phyloP scores from a whole-genome alignment of 169 alveolate species.

The Perkinsus olseni region DNA sequence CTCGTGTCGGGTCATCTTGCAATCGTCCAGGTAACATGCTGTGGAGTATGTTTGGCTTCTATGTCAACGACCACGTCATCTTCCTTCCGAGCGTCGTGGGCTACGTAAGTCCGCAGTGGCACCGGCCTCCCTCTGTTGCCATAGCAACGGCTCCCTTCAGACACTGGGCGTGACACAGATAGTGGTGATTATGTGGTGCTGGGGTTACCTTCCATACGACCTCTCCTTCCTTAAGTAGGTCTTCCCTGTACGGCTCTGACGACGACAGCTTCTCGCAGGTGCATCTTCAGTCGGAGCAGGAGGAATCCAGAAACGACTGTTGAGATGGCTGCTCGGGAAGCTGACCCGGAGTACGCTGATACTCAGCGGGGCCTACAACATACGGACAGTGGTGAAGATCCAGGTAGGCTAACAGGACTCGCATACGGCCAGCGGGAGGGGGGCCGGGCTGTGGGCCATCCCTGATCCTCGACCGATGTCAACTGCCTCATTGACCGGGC shows the following conservation, averaged over 20 bases:
- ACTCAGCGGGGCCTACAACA: no score
- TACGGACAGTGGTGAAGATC: background rate
- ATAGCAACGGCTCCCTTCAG: background rate
- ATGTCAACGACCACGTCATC: background rate
- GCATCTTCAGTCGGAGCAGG: background rate
- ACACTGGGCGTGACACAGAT: background rate
- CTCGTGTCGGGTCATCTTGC: no score
- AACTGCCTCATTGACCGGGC: no score
- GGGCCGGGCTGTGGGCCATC: no score
- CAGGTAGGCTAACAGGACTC: background rate
- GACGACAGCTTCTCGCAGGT: no score
- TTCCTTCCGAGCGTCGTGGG: background rate
- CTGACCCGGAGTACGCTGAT: background rate
- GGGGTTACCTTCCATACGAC: background rate
- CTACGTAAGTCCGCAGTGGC: background rate
- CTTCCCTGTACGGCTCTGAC: no score
- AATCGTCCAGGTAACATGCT: background rate
- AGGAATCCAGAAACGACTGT: background rate
- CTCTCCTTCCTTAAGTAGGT: background rate
- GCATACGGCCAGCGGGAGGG: no score
- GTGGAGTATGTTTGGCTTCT: background rate
- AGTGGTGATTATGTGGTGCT: background rate
- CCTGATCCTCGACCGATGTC: no score
- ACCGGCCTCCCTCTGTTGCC: background rate
- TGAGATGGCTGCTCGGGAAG: background rate